Evolutionary conservation across 768 basidiomycete genomes (phyloP).

Genomic region (Lanmaoa rubissima): DNA sequence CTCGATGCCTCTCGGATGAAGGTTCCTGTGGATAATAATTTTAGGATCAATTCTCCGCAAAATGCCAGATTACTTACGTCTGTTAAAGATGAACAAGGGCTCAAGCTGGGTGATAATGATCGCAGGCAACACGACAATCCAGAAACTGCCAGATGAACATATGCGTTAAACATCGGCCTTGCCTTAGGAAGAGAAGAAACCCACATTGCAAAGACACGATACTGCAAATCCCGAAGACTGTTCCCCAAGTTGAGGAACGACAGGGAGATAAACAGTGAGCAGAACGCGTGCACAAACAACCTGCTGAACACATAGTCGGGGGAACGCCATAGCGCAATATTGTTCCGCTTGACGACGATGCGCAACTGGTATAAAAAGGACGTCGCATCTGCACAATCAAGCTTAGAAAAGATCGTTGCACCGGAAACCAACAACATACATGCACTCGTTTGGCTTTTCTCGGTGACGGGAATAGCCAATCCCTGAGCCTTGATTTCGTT

Average conservation of each 20-base stretch:
- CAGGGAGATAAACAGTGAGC: slow-evolving; percentile 70
- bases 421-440: slow-evolving; percentile 36
- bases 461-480: slow-evolving; percentile 40
- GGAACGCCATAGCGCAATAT: slow-evolving; percentile 73
- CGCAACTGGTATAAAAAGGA: slow-evolving; percentile 72
- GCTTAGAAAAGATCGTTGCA: neutral
- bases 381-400: slow-evolving; percentile 57
- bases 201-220: slow-evolving; percentile 77
- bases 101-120: slow-evolving; percentile 71
- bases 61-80: slow-evolving; percentile 41
- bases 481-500: slow-evolving; percentile 46
- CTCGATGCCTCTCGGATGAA: slow-evolving; percentile 66
- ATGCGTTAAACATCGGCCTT: neutral
- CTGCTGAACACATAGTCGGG: slow-evolving; percentile 86
- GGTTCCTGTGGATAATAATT: slow-evolving; percentile 25
- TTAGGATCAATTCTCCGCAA: neutral
- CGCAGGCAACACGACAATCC: slow-evolving; percentile 65
- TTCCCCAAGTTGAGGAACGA: slow-evolving; percentile 76
- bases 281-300: slow-evolving; percentile 69
- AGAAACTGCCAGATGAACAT: slow-evolving; percentile 44
- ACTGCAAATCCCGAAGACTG: slow-evolving; percentile 67
- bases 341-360: slow-evolving; percentile 64
- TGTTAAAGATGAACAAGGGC: slow-evolving; percentile 77
- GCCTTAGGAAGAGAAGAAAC: slow-evolving; percentile 18
- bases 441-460: slow-evolving; percentile 42